Conservation (phyloP, 2,329 filamentous ascomycete genomes). For the Diaporthe aspalathi region DNA sequence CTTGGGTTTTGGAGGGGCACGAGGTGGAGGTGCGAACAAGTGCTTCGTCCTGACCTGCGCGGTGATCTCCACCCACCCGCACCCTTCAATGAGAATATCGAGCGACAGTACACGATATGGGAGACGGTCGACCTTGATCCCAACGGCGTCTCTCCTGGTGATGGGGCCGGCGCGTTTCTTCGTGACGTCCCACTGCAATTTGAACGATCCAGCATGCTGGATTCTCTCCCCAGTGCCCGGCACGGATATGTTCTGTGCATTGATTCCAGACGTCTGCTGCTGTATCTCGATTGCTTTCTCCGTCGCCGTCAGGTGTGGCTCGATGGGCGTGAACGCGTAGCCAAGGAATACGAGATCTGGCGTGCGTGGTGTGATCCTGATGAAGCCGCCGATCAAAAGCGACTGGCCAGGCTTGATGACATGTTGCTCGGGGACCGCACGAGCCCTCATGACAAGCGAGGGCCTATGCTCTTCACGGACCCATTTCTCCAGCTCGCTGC, state of each 20-base stretch:
- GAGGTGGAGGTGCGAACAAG: constrained; percentile 46
- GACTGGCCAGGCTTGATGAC: constrained; percentile 82
- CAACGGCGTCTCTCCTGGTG: constrained; percentile 71
- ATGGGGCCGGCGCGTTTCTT: constrained; percentile 79
- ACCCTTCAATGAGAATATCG: constrained; percentile 90
- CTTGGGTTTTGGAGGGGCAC: not conserved
- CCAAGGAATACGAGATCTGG: constrained; percentile 75
- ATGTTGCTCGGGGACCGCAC: constrained; percentile 78
- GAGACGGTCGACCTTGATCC: constrained; percentile 73
- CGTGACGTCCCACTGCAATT: constrained; percentile 85
- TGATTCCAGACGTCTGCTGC: constrained; percentile 67
- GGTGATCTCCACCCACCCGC: constrained; percentile 91
- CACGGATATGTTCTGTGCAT: constrained; percentile 72
- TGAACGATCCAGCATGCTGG: constrained; percentile 78
- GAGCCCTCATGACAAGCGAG: constrained; percentile 81
- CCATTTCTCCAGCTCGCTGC: constrained; percentile 77
- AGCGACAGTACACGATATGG: constrained; percentile 84
- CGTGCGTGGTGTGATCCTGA: constrained; percentile 84
- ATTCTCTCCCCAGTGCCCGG: constrained; percentile 69
- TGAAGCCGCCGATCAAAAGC: constrained; percentile 84
- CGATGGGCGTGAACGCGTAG: constrained; percentile 87
- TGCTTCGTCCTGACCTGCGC: constrained; percentile 79
- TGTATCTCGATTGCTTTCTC: constrained; percentile 84
- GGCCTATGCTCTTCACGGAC: constrained; percentile 74
- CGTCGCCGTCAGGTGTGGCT: constrained; percentile 80